Evolutionary conservation across 2,329 filamentous ascomycete genomes (phyloP).

Genomic region (Xylaria sp.): DNA sequence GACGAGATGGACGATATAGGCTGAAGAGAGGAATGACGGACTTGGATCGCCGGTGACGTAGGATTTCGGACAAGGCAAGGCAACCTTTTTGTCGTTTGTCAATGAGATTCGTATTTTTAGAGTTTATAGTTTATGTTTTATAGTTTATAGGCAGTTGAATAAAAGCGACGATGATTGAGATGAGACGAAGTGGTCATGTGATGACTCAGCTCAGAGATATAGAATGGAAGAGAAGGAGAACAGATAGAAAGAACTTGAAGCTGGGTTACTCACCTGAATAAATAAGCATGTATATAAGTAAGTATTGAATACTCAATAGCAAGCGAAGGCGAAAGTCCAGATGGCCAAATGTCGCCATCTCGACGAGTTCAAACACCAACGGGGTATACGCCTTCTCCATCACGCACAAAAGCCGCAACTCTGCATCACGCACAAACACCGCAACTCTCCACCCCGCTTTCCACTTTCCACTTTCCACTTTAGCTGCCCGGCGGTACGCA

Average conservation of each 20-base stretch:
- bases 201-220: background rate
- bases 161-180: background rate
- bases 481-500: background rate
- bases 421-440: slow-evolving; percentile 30
- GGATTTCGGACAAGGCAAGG: background rate
- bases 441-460: slow-evolving; percentile 30
- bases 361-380: background rate
- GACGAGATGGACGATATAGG: slow-evolving; percentile 31
- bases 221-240: background rate
- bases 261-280: background rate
- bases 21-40: slow-evolving; percentile 24
- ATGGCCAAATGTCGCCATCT: too few relatives aligned
- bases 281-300: background rate
- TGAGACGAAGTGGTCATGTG: background rate
- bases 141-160: slow-evolving; percentile 1
- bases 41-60: slow-evolving; percentile 20
- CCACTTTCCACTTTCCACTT: background rate
- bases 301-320: too few relatives aligned
- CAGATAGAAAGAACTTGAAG: background rate
- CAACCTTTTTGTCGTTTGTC: background rate
- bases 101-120: background rate
- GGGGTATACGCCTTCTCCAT: background rate
- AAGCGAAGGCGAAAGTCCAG: background rate
- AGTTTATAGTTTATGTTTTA: background rate
- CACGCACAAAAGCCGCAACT: slow-evolving; percentile 22